Evolutionary conservation across 164 flowering plant genomes (phyloP).

Genomic region (Tinospora cordifolia): DNA sequence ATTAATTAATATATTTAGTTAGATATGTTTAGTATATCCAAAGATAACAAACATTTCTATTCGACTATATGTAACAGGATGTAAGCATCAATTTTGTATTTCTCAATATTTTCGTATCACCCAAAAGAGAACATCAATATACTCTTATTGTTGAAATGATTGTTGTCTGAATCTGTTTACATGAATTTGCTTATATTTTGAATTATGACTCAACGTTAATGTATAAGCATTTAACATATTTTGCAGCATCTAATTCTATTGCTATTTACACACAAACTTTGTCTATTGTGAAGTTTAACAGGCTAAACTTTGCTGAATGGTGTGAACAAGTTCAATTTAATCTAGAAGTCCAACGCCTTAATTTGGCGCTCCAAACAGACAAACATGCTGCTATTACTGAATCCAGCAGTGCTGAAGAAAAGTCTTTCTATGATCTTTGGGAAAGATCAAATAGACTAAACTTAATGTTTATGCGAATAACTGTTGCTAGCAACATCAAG

Average conservation of each 20-base stretch:
- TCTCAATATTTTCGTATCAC: background rate
- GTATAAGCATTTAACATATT: background rate
- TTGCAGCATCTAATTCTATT: too few relatives aligned
- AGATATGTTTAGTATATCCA: background rate
- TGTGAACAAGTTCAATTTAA: background rate
- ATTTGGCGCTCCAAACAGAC: background rate
- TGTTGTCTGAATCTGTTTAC: too few relatives aligned
- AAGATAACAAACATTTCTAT: too few relatives aligned
- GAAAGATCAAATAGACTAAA: constrained; percentile 18
- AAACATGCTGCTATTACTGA: background rate
- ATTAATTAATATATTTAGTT: background rate
- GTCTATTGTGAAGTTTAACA: background rate
- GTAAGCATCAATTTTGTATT: background rate
- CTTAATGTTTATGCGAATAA: constrained; percentile 18
- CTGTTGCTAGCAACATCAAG: constrained; percentile 14
- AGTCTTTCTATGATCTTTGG: background rate
- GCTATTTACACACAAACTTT: too few relatives aligned
- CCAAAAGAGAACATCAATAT: background rate
- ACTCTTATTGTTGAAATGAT: too few relatives aligned
- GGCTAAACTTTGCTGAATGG: background rate
- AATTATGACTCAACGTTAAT: background rate
- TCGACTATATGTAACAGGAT: background rate
- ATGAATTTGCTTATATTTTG: background rate
- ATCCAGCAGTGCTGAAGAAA: background rate
- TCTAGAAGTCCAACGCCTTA: background rate